Conservation (phyloP, 768 basidiomycete genomes). For the Suillus cothurnatus region DNA sequence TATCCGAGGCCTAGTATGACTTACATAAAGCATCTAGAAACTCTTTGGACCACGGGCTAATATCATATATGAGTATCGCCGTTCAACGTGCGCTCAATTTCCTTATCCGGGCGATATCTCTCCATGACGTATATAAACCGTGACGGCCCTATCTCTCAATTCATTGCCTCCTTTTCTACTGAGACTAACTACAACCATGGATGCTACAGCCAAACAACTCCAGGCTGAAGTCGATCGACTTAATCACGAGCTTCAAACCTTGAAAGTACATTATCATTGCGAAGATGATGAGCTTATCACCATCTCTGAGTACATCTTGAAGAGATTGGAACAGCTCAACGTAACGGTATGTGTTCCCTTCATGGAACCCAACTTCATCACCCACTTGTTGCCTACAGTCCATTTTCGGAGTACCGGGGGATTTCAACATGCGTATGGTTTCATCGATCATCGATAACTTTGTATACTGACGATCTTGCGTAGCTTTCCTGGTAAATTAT, state of each 20-base stretch:
- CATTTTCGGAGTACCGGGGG: constrained; percentile 87
- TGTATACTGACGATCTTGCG: constrained; percentile 4
- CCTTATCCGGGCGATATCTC: not conserved
- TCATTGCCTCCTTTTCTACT: not conserved
- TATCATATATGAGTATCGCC: too few species aligned
- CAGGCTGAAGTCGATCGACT: constrained; percentile 50
- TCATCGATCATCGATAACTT: not conserved
- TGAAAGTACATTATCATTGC: constrained; percentile 29
- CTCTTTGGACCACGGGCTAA: too few species aligned
- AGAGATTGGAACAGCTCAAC: constrained; percentile 63
- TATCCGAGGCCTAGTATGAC: too few species aligned
- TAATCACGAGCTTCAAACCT: constrained; percentile 45
- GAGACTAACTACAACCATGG: constrained; percentile 17
- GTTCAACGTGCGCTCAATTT: not conserved
- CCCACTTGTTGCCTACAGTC: constrained; percentile 42
- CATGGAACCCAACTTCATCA: not conserved
- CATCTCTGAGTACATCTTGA: constrained; percentile 61
- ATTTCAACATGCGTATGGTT: constrained; percentile 69
- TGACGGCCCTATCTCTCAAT: not conserved
- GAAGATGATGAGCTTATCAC: constrained; percentile 45
- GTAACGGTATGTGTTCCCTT: constrained; percentile 49
- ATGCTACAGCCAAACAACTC: constrained; percentile 24
- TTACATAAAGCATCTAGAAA: too few species aligned
- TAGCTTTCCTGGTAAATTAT: constrained; percentile 31
- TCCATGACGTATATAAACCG: not conserved